These are phyloP conservation scores for Cryphonectria carpinicola DNA, from an alignment of 2,329 filamentous ascomycete genomes.

Conservation along the genomic window DNA sequence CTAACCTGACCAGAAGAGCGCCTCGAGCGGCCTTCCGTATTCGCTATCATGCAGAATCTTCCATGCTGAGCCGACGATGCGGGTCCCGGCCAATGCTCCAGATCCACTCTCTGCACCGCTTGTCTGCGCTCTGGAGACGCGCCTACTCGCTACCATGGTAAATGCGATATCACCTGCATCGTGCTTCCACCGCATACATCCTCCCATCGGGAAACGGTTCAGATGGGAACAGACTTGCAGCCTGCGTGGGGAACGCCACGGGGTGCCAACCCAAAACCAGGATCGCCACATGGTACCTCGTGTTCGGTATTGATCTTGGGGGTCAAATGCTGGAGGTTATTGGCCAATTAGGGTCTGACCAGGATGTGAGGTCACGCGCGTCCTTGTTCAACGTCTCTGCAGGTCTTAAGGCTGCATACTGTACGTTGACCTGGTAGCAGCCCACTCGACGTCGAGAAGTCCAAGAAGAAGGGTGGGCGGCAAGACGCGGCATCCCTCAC, in stretches of 20 bases:
- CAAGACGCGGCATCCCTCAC: background rate
- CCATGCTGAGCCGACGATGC: background rate
- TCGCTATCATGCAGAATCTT: background rate
- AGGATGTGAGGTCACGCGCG: background rate
- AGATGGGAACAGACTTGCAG: slow-evolving; percentile 11
- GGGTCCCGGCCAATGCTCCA: background rate
- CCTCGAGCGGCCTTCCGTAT: background rate
- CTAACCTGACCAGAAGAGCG: background rate
- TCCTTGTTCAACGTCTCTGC: background rate
- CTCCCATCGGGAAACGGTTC: background rate
- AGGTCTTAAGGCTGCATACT: slow-evolving; percentile 6
- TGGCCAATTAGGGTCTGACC: background rate
- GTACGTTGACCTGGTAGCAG: background rate
- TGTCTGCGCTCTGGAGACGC: background rate
- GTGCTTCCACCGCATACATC: background rate
- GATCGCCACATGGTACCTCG: background rate
- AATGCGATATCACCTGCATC: background rate
- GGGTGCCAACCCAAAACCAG: background rate
- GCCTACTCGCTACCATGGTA: background rate
- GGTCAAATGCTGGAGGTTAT: background rate
- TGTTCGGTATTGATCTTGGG: background rate
- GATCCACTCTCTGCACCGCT: slow-evolving; percentile 2
- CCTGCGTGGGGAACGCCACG: background rate
- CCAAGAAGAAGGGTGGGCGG: background rate
- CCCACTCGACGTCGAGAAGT: background rate